Evolutionary conservation across 2,329 filamentous ascomycete species (phyloP), one percentile per base, ranked within the genome.

Genomic region (Pezicula rhizophila): DNA sequence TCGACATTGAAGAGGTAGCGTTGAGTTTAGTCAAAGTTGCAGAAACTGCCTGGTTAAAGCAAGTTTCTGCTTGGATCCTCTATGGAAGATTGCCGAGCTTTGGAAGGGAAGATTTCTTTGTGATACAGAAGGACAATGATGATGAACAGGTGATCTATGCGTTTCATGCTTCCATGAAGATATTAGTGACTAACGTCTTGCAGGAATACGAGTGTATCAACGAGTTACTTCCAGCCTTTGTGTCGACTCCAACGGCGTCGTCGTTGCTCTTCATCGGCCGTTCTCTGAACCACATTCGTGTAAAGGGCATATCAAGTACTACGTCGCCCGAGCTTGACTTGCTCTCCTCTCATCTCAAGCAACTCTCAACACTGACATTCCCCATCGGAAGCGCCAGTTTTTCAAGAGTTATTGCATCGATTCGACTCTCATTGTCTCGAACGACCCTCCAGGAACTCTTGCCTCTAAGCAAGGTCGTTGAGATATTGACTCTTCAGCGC

Each of bases 211-310:
- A 70, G 10, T 74, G 80, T 43, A 73, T 81, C 28, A 65, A 73
- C 7, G 71, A 73, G 15, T 68, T 95, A 6, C 66, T 95, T 2
- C 93, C 93, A 0, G 82, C 80, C 11, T 95, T 96, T 62, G 88
- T 96, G 6, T 84, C 83, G 1, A 66, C 78, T 0, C 71, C 83
- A 4, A 87, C 89, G 1, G 89, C 89, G 7, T 76, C 80, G 3
- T 96, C 91, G 0, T 89, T 97, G 65, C 72, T 96, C 5, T 96
- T 96, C 62, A 85, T 96, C 53, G 93, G 93, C 10, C 87, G 87
- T 55, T 95, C 90, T 0, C 72, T 97, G 42, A 89, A 95, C 58
- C 88, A 95, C 56, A 85, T 96, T 47, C 78, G 86, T 44, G 75
- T 78, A 14, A 75, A 73, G 57, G 72, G 72, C 48, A 72, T 61